A percentile compares a stretch with the other conserved stretches of the same genome.
Evolutionary conservation across 306 rosid genomes (phyloP).

Genomic region (Sicyos baderoa): DNA sequence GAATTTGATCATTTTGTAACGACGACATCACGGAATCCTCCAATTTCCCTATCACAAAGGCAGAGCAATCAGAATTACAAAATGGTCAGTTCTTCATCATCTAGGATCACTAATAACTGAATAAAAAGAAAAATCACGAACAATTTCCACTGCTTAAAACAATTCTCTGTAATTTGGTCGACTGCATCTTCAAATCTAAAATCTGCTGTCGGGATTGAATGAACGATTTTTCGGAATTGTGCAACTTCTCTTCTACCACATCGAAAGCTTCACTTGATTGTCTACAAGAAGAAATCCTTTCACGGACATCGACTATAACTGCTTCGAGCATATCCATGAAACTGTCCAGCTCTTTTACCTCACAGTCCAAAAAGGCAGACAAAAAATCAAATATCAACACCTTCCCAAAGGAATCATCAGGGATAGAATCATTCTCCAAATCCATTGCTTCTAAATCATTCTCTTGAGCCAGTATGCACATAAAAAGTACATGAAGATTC

Average conservation of each 20-base stretch:
- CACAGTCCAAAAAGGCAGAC: constrained; percentile 68
- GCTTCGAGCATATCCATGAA: constrained; percentile 61
- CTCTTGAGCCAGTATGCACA: constrained; percentile 59
- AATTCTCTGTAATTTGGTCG: constrained; percentile 63
- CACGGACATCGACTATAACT: constrained; percentile 59
- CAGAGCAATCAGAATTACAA: constrained; percentile 6
- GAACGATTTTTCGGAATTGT: constrained; percentile 56
- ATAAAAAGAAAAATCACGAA: constrained; percentile 37
- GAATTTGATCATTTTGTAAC: constrained; percentile 36
- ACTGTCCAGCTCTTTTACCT: constrained; percentile 76
- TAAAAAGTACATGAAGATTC: constrained; percentile 59
- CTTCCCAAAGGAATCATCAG: constrained; percentile 43
- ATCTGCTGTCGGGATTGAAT: constrained; percentile 62
- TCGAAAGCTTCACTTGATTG: constrained; percentile 47
- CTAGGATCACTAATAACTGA: constrained; percentile 5
- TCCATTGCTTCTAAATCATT: constrained; percentile 61
- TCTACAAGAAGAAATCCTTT: constrained; percentile 56
- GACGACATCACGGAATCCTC: constrained; percentile 28
- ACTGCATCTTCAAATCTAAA: constrained; percentile 61
- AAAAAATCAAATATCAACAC: constrained; percentile 57
- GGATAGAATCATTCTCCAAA: constrained; percentile 28
- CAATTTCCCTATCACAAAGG: constrained; percentile 40
- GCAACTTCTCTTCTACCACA: constrained; percentile 57
- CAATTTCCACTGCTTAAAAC: constrained; percentile 41
- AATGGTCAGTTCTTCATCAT: background rate